Evolutionary conservation across 2,329 filamentous ascomycete species (phyloP), one percentile per base, ranked within the genome.

Genomic region (Alternaria gaisen): DNA sequence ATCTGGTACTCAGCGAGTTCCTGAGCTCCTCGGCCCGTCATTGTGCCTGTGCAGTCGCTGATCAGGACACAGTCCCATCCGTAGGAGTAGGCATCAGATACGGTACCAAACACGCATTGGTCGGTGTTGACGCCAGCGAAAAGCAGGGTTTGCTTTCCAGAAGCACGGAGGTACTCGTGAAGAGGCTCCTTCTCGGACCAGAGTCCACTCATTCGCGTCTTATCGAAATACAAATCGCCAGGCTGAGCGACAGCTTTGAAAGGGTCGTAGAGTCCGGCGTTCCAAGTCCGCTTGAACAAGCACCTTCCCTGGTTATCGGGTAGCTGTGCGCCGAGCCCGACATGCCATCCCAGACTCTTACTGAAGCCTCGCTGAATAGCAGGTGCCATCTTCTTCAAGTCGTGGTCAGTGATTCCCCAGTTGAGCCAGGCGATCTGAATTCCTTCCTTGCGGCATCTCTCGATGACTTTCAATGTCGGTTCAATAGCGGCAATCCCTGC

Each of bases 61-160:
- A 81, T 67, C 18, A 81, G 69, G 43, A 81, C 71, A 72, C 78
- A 80, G 57, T 81, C 79, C 77, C 77, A 81, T 24, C 64, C 79
- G 61, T 73, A 81, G 16, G 73, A 78, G 67, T 81, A 81, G 1
- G 79, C 77, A 53, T 81, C 79, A 14, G 77, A 79, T 22, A 81
- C 67, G 1, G 79, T 81, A 24, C 79, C 80, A 28, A 81, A 76
- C 11, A 81, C 70, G 51, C 79, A 81, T 66, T 81, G 80, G 63
- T 81, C 79, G 10, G 79, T 81, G 62, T 81, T 81, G 52, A 81
- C 78, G 22, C 79, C 79, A 18, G 80, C 75, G 58, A 81, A 81
- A 5, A 81, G 64, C 20, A 81, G 61, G 1, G 79, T 81, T 65
- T 80, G 80, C 70, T 80, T 81, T 40, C 74, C 72, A n/a, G 73